These are phyloP conservation scores for Russula griseocarnosa DNA, from an alignment of 768 basidiomycete species.

Conservation along the genomic window DNA sequence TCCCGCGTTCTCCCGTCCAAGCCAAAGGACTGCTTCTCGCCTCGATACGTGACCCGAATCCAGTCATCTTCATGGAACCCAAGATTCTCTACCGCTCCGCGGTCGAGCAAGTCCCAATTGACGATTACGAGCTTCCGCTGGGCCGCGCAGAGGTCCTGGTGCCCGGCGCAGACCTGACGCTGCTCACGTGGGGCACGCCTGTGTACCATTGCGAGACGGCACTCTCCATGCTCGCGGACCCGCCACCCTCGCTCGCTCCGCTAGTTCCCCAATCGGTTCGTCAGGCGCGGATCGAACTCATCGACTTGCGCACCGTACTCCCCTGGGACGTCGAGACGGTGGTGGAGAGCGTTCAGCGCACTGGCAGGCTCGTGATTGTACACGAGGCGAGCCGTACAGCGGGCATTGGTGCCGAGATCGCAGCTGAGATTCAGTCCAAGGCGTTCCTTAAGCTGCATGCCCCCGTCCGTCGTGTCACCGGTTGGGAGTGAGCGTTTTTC, in stretches of 20 bases:
- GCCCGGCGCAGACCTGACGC: conserved; percentile 77
- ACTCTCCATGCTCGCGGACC: conserved; percentile 63
- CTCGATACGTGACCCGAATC: conserved; percentile 89
- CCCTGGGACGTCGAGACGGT: conserved; percentile 86
- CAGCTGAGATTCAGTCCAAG: conserved; percentile 83
- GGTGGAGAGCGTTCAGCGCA: conserved; percentile 76
- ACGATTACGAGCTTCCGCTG: conserved; percentile 83
- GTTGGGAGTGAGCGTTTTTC: conserved; percentile 81
- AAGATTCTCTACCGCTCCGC: conserved; percentile 90
- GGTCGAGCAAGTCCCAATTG: conserved; percentile 89
- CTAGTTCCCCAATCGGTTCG: conserved; percentile 65
- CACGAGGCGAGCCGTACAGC: conserved; percentile 89
- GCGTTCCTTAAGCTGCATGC: conserved; percentile 87
- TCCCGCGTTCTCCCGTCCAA: conserved; percentile 91
- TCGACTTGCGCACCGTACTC: conserved; percentile 84
- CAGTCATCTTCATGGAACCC: conserved; percentile 94
- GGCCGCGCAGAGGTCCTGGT: conserved; percentile 73
- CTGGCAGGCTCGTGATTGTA: conserved; percentile 81
- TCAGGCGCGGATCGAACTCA: conserved; percentile 74
- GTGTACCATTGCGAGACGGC: conserved; percentile 87
- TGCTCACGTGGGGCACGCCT: conserved; percentile 92
- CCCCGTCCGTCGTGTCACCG: conserved; percentile 80
- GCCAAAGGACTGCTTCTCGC: conserved; percentile 88
- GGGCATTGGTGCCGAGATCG: conserved; percentile 87
- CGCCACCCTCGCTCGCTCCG: conserved; percentile 56